Percentiles rank a stretch among this genome's conserved stretches.
Evolutionary conservation across 2,329 filamentous ascomycete species (phyloP).

Genomic region (Cytospora piceae): DNA sequence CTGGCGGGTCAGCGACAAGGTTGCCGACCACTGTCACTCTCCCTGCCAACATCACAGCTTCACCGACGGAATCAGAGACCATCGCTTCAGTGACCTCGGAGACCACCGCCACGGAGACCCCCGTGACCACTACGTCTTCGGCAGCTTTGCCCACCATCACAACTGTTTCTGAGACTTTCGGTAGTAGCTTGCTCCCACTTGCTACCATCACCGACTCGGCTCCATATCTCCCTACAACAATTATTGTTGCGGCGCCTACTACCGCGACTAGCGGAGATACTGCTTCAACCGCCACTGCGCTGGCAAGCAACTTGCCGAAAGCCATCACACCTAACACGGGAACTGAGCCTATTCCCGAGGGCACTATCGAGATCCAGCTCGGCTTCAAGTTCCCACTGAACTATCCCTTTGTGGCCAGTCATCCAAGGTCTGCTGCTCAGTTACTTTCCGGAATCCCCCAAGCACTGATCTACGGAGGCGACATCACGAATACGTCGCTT

Average conservation of each 20-base stretch:
- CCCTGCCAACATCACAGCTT: conserved; percentile 17
- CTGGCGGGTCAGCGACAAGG: conserved; percentile 22
- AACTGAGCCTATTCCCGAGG: conserved; percentile 57
- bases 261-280: conserved; percentile 42
- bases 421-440: conserved; percentile 75
- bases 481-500: conserved; percentile 55
- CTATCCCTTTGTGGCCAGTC: conserved; percentile 78
- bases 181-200: conserved; percentile 37
- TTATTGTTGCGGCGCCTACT: conserved; percentile 56
- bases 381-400: conserved; percentile 82
- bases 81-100: not conserved
- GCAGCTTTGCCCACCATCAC: not conserved
- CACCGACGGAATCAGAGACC: conserved; percentile 9
- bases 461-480: conserved; percentile 68
- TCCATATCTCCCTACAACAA: conserved; percentile 59
- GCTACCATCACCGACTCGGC: conserved; percentile 49
- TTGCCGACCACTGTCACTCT: conserved; percentile 25
- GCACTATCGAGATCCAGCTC: conserved; percentile 76
- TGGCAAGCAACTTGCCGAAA: conserved; percentile 71
- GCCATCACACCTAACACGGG: conserved; percentile 73
- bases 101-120: conserved; percentile 43
- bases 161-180: conserved; percentile 25
- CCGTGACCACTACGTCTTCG: conserved; percentile 41
- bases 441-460: conserved; percentile 79
- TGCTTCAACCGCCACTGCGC: conserved; percentile 50